phyloP scores from a whole-genome alignment of 225 moss, liverwort and hornwort species.

The Rhytidiadelphus loreus region DNA sequence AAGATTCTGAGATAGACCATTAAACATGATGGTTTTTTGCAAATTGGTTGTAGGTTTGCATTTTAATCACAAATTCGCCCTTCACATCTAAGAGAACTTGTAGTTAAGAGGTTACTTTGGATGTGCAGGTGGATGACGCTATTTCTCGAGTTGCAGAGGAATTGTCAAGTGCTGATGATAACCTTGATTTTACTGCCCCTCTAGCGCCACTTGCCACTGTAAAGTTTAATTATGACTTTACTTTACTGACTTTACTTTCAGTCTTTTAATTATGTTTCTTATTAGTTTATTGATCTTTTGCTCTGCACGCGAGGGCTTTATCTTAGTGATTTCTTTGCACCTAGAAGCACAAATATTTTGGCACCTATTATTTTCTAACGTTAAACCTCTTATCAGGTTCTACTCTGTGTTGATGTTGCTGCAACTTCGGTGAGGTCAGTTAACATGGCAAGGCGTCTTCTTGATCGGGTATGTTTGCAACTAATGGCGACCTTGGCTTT shows the following conservation, averaged over 20 bases:
- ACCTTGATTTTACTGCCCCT: conserved; percentile 49
- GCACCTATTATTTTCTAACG: background rate
- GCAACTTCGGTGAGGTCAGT: conserved; percentile 71
- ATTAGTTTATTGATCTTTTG: background rate
- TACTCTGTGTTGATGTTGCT: conserved; percentile 81
- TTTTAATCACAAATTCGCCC: background rate
- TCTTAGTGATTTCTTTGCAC: background rate
- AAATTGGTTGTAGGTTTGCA: background rate
- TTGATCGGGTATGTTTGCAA: conserved; percentile 57
- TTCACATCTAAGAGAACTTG: background rate
- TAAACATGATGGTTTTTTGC: background rate
- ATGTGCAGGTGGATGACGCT: conserved; percentile 59
- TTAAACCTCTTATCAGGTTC: conserved; percentile 34
- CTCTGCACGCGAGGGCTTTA: background rate
- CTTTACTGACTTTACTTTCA: background rate
- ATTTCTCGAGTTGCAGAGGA: conserved; percentile 46
- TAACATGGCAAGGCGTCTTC: conserved; percentile 70
- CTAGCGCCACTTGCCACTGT: conserved; percentile 72
- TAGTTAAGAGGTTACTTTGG: background rate
- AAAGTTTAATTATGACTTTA: background rate
- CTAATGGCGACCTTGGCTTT: background rate
- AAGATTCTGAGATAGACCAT: background rate
- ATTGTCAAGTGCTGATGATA: conserved; percentile 48
- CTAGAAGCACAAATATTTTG: background rate
- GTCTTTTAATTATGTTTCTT: background rate